Conservation (phyloP, 2,329 filamentous ascomycete genomes). For the Colletotrichum liriopes region DNA sequence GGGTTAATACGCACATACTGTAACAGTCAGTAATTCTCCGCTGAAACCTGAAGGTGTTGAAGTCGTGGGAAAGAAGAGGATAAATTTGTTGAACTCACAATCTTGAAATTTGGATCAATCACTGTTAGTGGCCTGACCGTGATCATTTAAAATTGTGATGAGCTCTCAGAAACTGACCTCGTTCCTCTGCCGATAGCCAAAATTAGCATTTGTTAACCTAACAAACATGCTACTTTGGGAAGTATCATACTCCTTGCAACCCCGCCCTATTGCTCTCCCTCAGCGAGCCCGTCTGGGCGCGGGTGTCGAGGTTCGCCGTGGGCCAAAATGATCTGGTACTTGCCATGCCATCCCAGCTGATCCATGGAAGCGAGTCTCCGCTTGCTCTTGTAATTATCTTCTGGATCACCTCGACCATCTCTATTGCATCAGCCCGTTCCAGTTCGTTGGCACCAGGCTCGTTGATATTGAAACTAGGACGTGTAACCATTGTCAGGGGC, state of each 20-base stretch:
- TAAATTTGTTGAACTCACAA: not conserved
- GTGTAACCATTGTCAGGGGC: not conserved
- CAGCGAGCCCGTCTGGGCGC: not conserved
- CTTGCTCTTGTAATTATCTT: not conserved
- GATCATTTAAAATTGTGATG: not conserved
- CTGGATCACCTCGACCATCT: not conserved
- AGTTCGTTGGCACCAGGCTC: not conserved
- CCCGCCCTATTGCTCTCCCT: not conserved
- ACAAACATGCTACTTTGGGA: not conserved
- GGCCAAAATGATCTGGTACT: not conserved
- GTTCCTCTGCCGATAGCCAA: not conserved
- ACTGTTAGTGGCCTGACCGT: not conserved
- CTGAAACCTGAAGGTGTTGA: not conserved
- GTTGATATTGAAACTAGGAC: not conserved
- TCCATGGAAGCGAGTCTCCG: not conserved
- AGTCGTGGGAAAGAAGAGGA: rapidly evolving
- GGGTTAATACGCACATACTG: not conserved
- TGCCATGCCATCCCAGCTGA: not conserved
- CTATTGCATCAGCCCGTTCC: not conserved
- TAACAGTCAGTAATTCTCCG: too few species aligned
- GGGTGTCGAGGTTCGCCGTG: not conserved
- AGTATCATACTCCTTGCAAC: not conserved
- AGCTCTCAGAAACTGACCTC: not conserved
- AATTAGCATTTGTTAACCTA: not conserved
- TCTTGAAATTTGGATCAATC: not conserved